Evolutionary conservation across 1,139 yeast genomes (phyloP).

Genomic region (Hansenula sp.): DNA sequence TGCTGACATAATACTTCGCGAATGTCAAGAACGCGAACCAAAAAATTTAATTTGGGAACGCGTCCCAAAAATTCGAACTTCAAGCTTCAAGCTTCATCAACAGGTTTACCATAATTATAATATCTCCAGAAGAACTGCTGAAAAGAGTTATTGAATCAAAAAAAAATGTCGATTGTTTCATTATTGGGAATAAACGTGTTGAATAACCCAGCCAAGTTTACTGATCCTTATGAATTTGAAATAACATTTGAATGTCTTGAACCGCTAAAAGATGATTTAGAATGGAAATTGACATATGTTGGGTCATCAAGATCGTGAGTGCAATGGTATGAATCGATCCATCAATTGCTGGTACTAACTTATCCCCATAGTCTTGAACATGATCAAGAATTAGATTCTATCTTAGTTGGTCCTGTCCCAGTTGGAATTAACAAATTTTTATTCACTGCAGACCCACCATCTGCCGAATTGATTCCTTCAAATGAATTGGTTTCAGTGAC

Average conservation of each 20-base stretch:
- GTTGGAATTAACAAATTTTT: slow-evolving; percentile 93
- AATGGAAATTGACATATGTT: slow-evolving; percentile 96
- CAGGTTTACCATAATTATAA: too few relatives aligned
- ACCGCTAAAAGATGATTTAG: slow-evolving; percentile 87
- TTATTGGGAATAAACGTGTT: slow-evolving; percentile 86
- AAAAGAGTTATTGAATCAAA: background rate
- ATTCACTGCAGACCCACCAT: slow-evolving; percentile 94
- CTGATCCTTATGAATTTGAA: slow-evolving; percentile 93
- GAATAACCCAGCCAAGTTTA: slow-evolving; percentile 92
- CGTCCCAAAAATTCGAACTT: too few relatives aligned
- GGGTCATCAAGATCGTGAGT: slow-evolving; percentile 83
- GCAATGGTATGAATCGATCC: too few relatives aligned
- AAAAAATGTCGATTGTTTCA: slow-evolving; percentile 85
- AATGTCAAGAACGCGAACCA: too few relatives aligned
- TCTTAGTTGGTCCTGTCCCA: slow-evolving; percentile 96
- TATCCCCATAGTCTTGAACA: slow-evolving; percentile 46
- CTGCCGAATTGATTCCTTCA: slow-evolving; percentile 93
- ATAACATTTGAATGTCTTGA: slow-evolving; percentile 96
- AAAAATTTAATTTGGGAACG: too few relatives aligned
- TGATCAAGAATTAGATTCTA: slow-evolving; percentile 94
- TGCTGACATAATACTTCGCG: too few relatives aligned
- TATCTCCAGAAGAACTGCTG: too few relatives aligned
- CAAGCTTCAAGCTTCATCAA: too few relatives aligned
- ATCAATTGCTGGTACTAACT: background rate
- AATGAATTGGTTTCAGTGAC: slow-evolving; percentile 93